Base-by-base conservation (phyloP, 2,329 filamentous ascomycete genomes). In the Microsporum ferrugineum region DNA sequence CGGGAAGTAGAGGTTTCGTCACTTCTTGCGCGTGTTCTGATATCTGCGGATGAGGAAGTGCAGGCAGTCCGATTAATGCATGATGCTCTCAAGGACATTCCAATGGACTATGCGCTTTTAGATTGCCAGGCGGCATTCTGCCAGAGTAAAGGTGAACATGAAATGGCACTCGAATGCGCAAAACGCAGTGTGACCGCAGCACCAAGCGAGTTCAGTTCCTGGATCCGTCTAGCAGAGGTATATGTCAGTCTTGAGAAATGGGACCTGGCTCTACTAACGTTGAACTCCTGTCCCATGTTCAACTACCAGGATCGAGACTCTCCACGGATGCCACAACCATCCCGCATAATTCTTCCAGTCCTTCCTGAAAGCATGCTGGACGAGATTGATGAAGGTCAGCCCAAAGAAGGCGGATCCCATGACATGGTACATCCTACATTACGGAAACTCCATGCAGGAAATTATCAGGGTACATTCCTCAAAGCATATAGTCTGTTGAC, bases 281-380 rank as follows among this genome's bases (percentile, higher is more conserved):
- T 99, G 59, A 99, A 99, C 76, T 99, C 94, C 17, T 99, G 94
- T 73, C 94, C 94, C 6, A 99, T 99, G 94, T 99, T 99, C 74
- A 99, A 94, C 5, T 97, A 99, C 74, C 94, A 97, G 75, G 94
- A 99, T 75, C 97, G 96, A 74, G 94, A 99, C 72, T 88, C 91
- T 4, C 94, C 94, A 2, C 78, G 94, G 63, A 92, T 97, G 88
- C 94, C 94, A 0, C 91, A 96, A 70, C 91, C 94, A 0, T 87
- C 88, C 68, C 88, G 91, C 61, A 88, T 97, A 47, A 85, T 88
- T 67, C 82, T 99, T 12, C 94, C 94, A 0, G 88, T 92, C 14
- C 81, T 97, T 59, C 82, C 88, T 0, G 94, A 97, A 73, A 95
- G 89, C 17, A 84, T 91, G 62, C 84, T 96, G 60, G 94, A 99